Evolutionary conservation across 768 basidiomycete species (phyloP).

Genomic region (Phylloporus rhodoxanthus): DNA sequence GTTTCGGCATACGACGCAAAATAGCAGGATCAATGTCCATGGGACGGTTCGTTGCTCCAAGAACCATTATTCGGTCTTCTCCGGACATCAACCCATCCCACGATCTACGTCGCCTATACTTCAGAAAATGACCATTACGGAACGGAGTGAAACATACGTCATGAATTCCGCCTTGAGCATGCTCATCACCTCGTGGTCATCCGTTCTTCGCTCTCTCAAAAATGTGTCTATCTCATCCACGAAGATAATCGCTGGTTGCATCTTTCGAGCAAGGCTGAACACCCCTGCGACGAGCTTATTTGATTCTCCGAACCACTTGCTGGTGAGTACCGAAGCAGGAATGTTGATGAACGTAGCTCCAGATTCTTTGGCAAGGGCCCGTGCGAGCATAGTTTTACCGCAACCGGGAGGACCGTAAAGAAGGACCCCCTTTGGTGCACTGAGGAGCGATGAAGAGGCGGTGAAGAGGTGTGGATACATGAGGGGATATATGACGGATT

Average conservation of each 20-base stretch:
- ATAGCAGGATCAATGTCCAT: slow-evolving; percentile 87
- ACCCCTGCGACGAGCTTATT: slow-evolving; percentile 95
- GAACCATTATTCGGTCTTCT: slow-evolving; percentile 76
- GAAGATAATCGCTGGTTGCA: slow-evolving; percentile 94
- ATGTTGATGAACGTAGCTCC: slow-evolving; percentile 96
- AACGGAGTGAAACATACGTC: slow-evolving; percentile 46
- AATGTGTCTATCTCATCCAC: slow-evolving; percentile 99
- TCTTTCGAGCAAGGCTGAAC: slow-evolving; percentile 89
- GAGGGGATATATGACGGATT: slow-evolving; percentile 93
- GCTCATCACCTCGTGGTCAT: slow-evolving; percentile 95
- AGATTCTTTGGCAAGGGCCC: slow-evolving; percentile 94
- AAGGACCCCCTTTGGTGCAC: slow-evolving; percentile 92
- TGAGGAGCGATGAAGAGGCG: slow-evolving; percentile 72
- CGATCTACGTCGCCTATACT: slow-evolving; percentile 41
- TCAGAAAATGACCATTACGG: neutral
- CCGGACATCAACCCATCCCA: slow-evolving; percentile 93
- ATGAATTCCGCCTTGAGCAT: slow-evolving; percentile 99
- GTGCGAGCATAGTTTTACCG: slow-evolving; percentile 99
- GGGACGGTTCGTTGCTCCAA: slow-evolving; percentile 94
- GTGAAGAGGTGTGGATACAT: slow-evolving; percentile 86
- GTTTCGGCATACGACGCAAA: slow-evolving; percentile 95
- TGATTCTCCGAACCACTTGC: slow-evolving; percentile 83
- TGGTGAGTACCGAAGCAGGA: slow-evolving; percentile 65
- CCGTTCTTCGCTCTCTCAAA: slow-evolving; percentile 76
- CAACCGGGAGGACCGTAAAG: slow-evolving; percentile 97